Percentiles rank a stretch among this genome's conserved stretches.
phyloP scores from a whole-genome alignment of 2,329 filamentous ascomycete genomes.

The Juglanconis sp. region DNA sequence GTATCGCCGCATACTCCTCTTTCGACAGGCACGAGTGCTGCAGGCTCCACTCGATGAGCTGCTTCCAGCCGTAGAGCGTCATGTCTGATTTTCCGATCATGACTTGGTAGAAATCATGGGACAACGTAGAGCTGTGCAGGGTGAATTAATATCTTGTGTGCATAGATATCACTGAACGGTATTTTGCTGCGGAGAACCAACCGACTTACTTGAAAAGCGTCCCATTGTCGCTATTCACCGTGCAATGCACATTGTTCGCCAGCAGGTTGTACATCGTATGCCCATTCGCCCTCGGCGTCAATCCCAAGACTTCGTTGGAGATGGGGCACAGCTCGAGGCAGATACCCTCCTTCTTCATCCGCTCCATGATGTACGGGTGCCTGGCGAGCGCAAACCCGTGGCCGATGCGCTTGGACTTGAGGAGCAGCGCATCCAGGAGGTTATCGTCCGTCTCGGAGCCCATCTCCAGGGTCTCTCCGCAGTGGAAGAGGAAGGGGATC shows the following conservation, averaged over 20 bases:
- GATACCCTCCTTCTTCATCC: constrained; percentile 60
- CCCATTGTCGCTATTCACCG: constrained; percentile 72
- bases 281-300: constrained; percentile 62
- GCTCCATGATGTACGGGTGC: constrained; percentile 63
- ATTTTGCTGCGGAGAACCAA: no score
- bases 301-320: constrained; percentile 71
- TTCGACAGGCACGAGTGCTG: constrained; percentile 54
- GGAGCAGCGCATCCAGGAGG: constrained; percentile 63
- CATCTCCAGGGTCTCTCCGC: constrained; percentile 69
- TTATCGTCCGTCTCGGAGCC: constrained; percentile 65
- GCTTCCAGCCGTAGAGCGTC: constrained; percentile 68
- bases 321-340: constrained; percentile 77
- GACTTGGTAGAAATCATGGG: constrained; percentile 75
- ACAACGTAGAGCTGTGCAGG: constrained; percentile 58
- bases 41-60: constrained; percentile 62
- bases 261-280: constrained; percentile 67
- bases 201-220: constrained; percentile 63
- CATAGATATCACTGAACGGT: no score
- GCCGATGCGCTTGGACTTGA: constrained; percentile 67
- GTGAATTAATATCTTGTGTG: background rate
- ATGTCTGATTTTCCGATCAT: constrained; percentile 67
- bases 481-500: constrained; percentile 30
- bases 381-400: constrained; percentile 69
- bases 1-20: constrained; percentile 36
- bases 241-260: constrained; percentile 71